Conservation (phyloP, 306 rosid species). For the Lithocarpus polystachyus region DNA sequence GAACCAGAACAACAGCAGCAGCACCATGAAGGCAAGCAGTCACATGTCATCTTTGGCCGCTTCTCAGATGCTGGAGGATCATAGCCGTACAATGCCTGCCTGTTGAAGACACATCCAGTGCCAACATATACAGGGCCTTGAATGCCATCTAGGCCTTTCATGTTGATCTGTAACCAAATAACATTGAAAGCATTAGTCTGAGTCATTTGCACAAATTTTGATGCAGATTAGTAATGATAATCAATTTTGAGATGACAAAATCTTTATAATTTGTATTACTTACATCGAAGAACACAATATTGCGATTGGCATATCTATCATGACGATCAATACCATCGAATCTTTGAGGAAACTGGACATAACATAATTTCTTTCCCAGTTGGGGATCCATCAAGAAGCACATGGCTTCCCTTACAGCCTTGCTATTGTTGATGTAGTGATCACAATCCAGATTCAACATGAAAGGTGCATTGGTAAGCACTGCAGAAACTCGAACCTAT, state of each 20-base stretch:
- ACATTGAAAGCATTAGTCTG: constrained; percentile 27
- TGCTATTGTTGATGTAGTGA: constrained; percentile 93
- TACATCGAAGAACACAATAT: constrained; percentile 80
- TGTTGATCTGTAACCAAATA: constrained; percentile 59
- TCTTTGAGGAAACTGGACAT: constrained; percentile 90
- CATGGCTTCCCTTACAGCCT: constrained; percentile 91
- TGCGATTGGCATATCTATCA: constrained; percentile 84
- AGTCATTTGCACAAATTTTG: not conserved
- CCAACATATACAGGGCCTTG: constrained; percentile 98
- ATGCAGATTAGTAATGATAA: not conserved
- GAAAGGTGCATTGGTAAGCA: constrained; percentile 94
- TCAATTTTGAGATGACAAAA: constrained; percentile 3
- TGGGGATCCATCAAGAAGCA: constrained; percentile 94
- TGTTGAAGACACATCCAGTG: constrained; percentile 87
- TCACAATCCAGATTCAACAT: constrained; percentile 94
- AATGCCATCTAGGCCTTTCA: constrained; percentile 96
- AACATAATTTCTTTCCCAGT: constrained; percentile 72
- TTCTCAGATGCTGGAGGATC: constrained; percentile 71
- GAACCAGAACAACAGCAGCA: constrained; percentile 60
- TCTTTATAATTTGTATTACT: constrained; percentile 16
- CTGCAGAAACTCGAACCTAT: constrained; percentile 93
- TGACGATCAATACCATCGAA: constrained; percentile 75
- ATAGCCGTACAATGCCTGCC: constrained; percentile 85
- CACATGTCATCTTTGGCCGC: constrained; percentile 71
- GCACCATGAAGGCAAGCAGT: constrained; percentile 78